phyloP scores from a whole-genome alignment of 192 early-diverging fungal species.

The Rhizophagus sp. region DNA sequence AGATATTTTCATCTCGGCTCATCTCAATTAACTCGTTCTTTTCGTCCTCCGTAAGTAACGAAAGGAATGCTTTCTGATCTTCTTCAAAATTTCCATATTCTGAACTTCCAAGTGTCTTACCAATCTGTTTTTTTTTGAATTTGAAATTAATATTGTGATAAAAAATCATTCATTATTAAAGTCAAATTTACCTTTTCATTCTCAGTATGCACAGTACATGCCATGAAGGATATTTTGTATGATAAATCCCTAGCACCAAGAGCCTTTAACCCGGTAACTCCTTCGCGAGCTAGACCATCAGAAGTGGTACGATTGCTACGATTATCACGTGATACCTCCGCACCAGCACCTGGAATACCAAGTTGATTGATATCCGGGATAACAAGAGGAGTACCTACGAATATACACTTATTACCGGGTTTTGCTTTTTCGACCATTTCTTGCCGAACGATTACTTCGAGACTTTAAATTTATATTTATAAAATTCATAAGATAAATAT shows the following conservation, averaged over 20 bases:
- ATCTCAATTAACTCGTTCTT: constrained; percentile 66
- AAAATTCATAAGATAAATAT: neutral
- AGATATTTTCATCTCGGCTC: constrained; percentile 58
- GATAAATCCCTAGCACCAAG: constrained; percentile 91
- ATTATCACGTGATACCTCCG: constrained; percentile 59
- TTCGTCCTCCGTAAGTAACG: constrained; percentile 70
- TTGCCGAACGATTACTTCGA: constrained; percentile 93
- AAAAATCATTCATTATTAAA: too few relatives aligned
- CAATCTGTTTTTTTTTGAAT: neutral
- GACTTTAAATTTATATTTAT: constrained; percentile 40
- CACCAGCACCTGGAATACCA: constrained; percentile 63
- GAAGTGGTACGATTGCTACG: constrained; percentile 35
- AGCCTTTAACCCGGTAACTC: constrained; percentile 82
- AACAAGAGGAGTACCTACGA: constrained; percentile 89
- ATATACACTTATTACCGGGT: constrained; percentile 88
- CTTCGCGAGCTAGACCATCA: constrained; percentile 70
- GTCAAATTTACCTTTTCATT: constrained; percentile 46
- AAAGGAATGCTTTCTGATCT: constrained; percentile 62
- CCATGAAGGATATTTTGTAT: constrained; percentile 91
- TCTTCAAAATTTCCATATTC: constrained; percentile 36
- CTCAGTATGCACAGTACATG: constrained; percentile 73
- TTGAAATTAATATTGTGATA: neutral
- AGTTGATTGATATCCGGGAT: constrained; percentile 89
- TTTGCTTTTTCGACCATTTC: constrained; percentile 94
- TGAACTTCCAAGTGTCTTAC: neutral